Evolutionary conservation across 2,329 filamentous ascomycete genomes (phyloP), one percentile per base, ranked within the genome.

Genomic region (Cordyceps cicadae): DNA sequence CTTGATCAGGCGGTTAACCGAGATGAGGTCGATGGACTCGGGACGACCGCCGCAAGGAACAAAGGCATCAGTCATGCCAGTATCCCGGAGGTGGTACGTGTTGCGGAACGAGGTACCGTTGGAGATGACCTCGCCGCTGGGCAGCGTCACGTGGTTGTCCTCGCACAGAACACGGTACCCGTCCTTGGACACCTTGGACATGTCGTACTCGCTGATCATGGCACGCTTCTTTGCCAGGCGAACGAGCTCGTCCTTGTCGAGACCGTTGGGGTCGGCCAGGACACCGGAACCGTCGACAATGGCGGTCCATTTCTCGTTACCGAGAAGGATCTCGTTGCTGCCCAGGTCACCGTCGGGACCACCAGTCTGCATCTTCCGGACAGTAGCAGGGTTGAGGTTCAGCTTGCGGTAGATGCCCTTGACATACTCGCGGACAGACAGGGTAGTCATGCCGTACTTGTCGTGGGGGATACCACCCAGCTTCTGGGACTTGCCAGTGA

Each of bases 231-330:
- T 92, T 62, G 94, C 94, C 41, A 99, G 81, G 60, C 91, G 89
- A 26, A 89, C 70, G 26, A 99, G 84, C 76, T 99, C 94, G 1
- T 86, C 81, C 64, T 85, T 88, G 75, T 99, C 83, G 62, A 99
- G 81, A 37, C 94, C 94, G 63, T 95, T 87, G 54, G 92, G 92
- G 70, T 99, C 94, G 21, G 94, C 91, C 11, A 99, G 84, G 14
- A 99, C 94, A 74, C 94, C 94, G 39, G 92, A 89, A 32, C 94
- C 94, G 74, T 99, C 94, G n/a, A 97, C 92, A 64, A 99, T 90
- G 32, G 92, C 86, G 3, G 88, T 91, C 78, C 97, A 97, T 75
- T 91, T 96, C 78, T 99, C 94, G 68, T 96, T 93, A 72, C 92
- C 89, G 62, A 97, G 87, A 58, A 97, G 82, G 66, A 99, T 99